Evolutionary conservation across 352 stramenopile species (phyloP), one percentile per base, ranked within the genome.

Genomic region (Phytophthora sp.): DNA sequence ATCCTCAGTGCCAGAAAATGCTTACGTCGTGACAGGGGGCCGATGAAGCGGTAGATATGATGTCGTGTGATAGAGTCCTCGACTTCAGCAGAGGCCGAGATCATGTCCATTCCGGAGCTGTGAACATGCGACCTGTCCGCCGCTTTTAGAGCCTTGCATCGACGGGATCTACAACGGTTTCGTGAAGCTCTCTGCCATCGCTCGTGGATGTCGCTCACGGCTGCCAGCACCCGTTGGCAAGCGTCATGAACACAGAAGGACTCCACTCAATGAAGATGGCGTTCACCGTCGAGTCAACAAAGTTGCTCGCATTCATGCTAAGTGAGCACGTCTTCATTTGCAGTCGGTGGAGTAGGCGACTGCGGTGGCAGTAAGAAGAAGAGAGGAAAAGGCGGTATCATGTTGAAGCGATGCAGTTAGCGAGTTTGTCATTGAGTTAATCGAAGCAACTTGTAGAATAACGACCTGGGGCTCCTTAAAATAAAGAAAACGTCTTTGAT

Each of bases 361-460:
- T 36, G 63, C 63, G 20, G 21, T 26, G 20, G 45, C 36, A 27
- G 30, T 16, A 15, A 75, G 33, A 4, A 65, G 23, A 31, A 57
- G 44, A 7, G 57, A 58, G 2, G 26, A 54, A 21, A 49, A 33
- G 38, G 33, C 26, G 44, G 35, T 63, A 72, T 75, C 62, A 72
- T 75, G 11, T 39, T 56, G 26, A 33, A 20, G 26, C 15, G 45
- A 9, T 52, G 27, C 12, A 38, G 6, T 12, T 16, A 7, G 26
- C 38, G 18, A 24, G 0, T 26, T 7, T 30, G 20, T 44, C n/a
- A 13, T 7, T n/a, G 30, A 46, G 26, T 36, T 31, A 38, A 26
- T 52, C 15, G 35, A 18, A 54, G 53, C 33, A 58, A 68, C 63
- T 63, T 62, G 35, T 6, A 50, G 36, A 67, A 56, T 74, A 61